Evolutionary conservation across 2,329 filamentous ascomycete species (phyloP).

Genomic region (Uncinocarpus reesii): DNA sequence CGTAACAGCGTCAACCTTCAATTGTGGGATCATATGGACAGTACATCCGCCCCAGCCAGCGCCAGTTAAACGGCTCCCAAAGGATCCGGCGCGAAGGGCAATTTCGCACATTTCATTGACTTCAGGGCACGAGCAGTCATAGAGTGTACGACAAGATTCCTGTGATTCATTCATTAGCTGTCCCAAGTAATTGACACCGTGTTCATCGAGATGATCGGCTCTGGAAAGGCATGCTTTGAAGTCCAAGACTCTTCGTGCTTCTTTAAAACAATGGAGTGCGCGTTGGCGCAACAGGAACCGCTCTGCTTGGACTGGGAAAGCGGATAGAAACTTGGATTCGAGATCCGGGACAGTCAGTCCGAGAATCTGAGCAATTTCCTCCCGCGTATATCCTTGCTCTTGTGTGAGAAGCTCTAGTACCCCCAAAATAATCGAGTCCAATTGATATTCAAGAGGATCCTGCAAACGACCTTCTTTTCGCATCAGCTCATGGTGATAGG

Average conservation of each 20-base stretch:
- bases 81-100: slow-evolving; percentile 65
- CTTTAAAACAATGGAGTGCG: slow-evolving; percentile 79
- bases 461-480: slow-evolving; percentile 38
- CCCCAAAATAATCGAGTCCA: slow-evolving; percentile 61
- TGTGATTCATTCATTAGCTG: slow-evolving; percentile 83
- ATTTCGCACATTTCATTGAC: slow-evolving; percentile 81
- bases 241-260: slow-evolving; percentile 73
- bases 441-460: slow-evolving; percentile 52
- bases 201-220: slow-evolving; percentile 47
- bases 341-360: slow-evolving; percentile 60
- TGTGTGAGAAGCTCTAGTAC: slow-evolving; percentile 61
- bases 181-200: slow-evolving; percentile 64
- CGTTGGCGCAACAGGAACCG: slow-evolving; percentile 80
- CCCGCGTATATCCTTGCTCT: slow-evolving; percentile 75
- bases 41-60: slow-evolving; percentile 96
- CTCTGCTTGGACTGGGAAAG: slow-evolving; percentile 80
- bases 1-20: slow-evolving; percentile 69
- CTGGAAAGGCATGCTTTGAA: slow-evolving; percentile 66
- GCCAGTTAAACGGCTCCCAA: slow-evolving; percentile 77
- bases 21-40: slow-evolving; percentile 79
- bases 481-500: slow-evolving; percentile 79
- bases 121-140: slow-evolving; percentile 86
- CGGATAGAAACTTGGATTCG: slow-evolving; percentile 68
- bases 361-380: slow-evolving; percentile 67
- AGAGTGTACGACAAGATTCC: slow-evolving; percentile 71